Evolutionary conservation across 768 basidiomycete genomes (phyloP).

Genomic region (Kwoniella mangroviensis): DNA sequence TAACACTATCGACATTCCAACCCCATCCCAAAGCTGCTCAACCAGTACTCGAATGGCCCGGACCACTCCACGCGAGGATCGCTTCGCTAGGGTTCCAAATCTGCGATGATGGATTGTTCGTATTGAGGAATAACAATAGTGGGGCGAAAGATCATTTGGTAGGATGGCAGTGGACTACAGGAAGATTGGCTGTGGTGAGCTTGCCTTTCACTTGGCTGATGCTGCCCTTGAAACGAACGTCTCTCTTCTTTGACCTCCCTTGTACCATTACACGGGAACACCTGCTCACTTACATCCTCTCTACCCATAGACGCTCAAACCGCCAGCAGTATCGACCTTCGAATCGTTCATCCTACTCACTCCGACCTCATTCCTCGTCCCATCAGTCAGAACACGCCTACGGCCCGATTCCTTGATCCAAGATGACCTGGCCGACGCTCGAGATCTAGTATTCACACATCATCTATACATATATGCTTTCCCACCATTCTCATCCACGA

Average conservation of each 20-base stretch:
- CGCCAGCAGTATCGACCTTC: slow-evolving; percentile 39
- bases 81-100: slow-evolving; percentile 46
- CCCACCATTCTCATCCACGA: slow-evolving; percentile 38
- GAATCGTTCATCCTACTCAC: slow-evolving; percentile 48
- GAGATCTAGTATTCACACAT: slow-evolving; percentile 43
- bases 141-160: slow-evolving; percentile 34
- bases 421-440: slow-evolving; percentile 37
- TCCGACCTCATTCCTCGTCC: slow-evolving; percentile 46
- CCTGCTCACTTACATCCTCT: background rate
- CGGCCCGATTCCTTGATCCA: slow-evolving; percentile 30
- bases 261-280: background rate
- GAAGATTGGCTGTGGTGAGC: slow-evolving; percentile 45
- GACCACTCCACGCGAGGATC: slow-evolving; percentile 1
- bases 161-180: slow-evolving; percentile 55
- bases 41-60: slow-evolving; percentile 38
- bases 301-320: slow-evolving; percentile 35
- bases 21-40: slow-evolving; percentile 48
- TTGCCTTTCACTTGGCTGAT: too few species aligned
- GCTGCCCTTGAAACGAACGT: too few species aligned
- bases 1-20: slow-evolving; percentile 46
- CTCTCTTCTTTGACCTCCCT: too few species aligned
- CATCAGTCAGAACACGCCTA: slow-evolving; percentile 42
- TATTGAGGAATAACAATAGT: slow-evolving; percentile 31
- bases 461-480: slow-evolving; percentile 51
- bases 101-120: slow-evolving; percentile 46